These are phyloP conservation scores for Podochytrium sp. DNA, from an alignment of 192 early-diverging fungal species.

Conservation along the genomic window DNA sequence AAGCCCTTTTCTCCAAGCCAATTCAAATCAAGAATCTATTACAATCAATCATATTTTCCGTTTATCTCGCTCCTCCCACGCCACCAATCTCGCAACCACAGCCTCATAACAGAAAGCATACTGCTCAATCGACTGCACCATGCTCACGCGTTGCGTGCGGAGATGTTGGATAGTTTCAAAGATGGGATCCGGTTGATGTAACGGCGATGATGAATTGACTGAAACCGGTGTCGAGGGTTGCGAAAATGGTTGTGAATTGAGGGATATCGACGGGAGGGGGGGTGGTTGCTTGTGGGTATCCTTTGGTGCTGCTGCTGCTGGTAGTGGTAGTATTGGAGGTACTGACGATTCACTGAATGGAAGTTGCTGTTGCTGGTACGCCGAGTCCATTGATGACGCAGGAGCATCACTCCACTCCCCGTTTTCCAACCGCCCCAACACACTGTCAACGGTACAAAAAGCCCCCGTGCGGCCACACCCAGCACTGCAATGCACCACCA, in stretches of 20 bases:
- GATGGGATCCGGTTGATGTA: constrained; percentile 39
- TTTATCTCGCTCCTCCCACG: constrained; percentile 33
- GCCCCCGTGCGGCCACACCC: constrained; percentile 64
- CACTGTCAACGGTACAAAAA: constrained; percentile 51
- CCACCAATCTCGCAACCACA: constrained; percentile 44
- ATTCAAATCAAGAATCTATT: too few species aligned
- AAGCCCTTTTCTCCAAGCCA: too few species aligned
- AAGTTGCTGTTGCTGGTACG: too few species aligned
- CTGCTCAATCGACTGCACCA: constrained; percentile 64
- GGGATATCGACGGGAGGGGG: neutral
- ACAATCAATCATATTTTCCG: too few species aligned
- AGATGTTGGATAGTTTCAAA: constrained; percentile 42
- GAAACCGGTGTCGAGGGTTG: neutral
- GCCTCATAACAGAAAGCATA: constrained; percentile 64
- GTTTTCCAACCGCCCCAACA: constrained; percentile 39
- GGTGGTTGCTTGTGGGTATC: neutral
- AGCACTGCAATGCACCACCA: constrained; percentile 62
- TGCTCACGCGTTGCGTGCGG: constrained; percentile 48
- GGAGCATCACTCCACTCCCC: neutral
- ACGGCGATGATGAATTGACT: neutral
- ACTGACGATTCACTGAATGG: too few species aligned
- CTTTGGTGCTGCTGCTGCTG: too few species aligned
- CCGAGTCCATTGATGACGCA: neutral
- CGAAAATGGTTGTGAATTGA: neutral
- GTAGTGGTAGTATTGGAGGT: too few species aligned